Base-by-base conservation (phyloP, 441 rosid species). In the Adansonia grandidieri region DNA sequence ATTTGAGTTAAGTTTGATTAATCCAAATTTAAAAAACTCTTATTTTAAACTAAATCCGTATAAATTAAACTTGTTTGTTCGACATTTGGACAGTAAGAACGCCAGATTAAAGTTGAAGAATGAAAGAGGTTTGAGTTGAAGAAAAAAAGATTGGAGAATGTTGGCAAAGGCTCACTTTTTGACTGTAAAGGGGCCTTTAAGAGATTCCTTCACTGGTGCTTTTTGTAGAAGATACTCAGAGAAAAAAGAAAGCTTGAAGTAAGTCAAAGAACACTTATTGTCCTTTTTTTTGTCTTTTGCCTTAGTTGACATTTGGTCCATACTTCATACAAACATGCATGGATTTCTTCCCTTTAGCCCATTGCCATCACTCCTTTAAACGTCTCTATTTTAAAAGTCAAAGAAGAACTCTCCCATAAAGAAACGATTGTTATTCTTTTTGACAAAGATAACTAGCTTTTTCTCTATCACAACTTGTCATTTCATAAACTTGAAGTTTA, bases 131-230 rank as follows among this genome's bases (percentile, higher is more conserved):
- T 79, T 77, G 81, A 82, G 79, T 63, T 37, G 51, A 15, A 24
- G 5, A 4, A 15, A 44, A 22, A 50, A 24, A 6, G 11, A 56
- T 8, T 44, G 66, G 67, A 47, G 74, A 81, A 80, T 80, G 79
- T 82, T 81, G 66, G 62, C 47, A 61, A 19, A 9, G 67, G 70
- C 79, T 51, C 22, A 19, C 51, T 28, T 84, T 84, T 86, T 84
- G 84, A 81, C 82, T 28, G 9, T 3, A 71, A 63, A 53, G 53
- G 78, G 13, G 24, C 71, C 37, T 6, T 3, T 2, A 5, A 50
- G 80, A 79, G 75, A 79, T 80, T 37, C 51, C 48, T 1, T 53
- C 65, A 10, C 14, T 53, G 37, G 60, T 48, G 40, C 44, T 28
- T 9, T 81, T 79, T 73, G 71, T 0, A 58, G 14, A 69, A 73